Evolutionary conservation across 768 basidiomycete species (phyloP).

Genomic region (Boletus subcaerulescens): DNA sequence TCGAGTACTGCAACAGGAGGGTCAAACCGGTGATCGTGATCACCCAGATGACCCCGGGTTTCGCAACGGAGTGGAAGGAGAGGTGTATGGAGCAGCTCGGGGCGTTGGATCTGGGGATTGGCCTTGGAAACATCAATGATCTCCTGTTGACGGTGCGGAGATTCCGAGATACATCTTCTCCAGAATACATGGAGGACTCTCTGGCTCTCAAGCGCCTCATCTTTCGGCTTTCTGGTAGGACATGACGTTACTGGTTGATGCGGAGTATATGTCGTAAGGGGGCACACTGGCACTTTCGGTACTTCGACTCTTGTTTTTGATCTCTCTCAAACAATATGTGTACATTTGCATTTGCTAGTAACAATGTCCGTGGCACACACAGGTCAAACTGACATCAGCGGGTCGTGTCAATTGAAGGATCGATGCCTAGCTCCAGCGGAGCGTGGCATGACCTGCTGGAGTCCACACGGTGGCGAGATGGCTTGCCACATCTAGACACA

Average conservation of each 20-base stretch:
- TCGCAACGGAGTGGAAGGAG: constrained; percentile 14
- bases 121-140: neutral
- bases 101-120: constrained; percentile 8
- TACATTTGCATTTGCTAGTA: neutral
- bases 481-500: neutral
- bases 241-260: neutral
- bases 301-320: neutral
- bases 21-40: constrained; percentile 26
- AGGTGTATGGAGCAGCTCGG: constrained; percentile 19
- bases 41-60: constrained; percentile 22
- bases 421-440: neutral
- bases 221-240: constrained; percentile 11
- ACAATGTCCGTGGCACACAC: neutral
- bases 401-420: neutral
- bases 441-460: constrained; percentile 15
- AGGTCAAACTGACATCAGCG: neutral
- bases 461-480: constrained; percentile 11
- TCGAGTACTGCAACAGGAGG: constrained; percentile 23
- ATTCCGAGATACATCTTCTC: constrained; percentile 11
- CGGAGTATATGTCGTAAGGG: neutral
- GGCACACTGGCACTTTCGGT: neutral
- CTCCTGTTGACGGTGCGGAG: constrained; percentile 17
- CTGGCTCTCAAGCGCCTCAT: constrained; percentile 15
- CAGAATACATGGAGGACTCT: constrained; percentile 20
- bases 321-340: neutral